Evolutionary conservation across 2,329 filamentous ascomycete genomes (phyloP).

Genomic region (Diaporthe longicolla): DNA sequence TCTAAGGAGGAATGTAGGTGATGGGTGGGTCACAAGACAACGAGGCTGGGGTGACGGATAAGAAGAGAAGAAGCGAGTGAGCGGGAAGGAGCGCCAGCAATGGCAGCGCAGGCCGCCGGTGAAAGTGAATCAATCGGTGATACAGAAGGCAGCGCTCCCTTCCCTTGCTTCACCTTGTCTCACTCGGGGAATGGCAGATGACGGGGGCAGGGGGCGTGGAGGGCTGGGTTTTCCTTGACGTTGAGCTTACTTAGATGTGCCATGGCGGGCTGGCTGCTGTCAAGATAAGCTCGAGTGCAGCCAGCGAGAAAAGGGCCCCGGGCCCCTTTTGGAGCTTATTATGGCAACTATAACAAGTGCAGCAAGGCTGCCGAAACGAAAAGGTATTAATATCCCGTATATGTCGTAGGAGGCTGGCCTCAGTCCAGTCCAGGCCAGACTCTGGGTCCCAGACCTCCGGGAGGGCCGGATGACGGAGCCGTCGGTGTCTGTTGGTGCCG

Average conservation of each 20-base stretch:
- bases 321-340: conserved; percentile 14
- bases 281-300: conserved; percentile 35
- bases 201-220: conserved; percentile 1
- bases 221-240: conserved; percentile 18
- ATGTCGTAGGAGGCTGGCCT: conserved; percentile 24
- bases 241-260: conserved; percentile 43
- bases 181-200: conserved; percentile 39
- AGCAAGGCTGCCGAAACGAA: conserved; percentile 5
- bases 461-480: conserved; percentile 32
- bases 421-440: conserved; percentile 26
- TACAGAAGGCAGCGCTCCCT: conserved; percentile 18
- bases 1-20: conserved; percentile 15
- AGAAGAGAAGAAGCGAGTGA: conserved; percentile 1
- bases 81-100: conserved; percentile 27
- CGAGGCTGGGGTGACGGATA: not conserved
- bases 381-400: conserved; percentile 24
- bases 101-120: conserved; percentile 1
- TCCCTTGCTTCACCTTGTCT: conserved; percentile 32
- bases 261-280: conserved; percentile 32
- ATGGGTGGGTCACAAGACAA: not conserved
- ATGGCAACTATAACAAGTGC: not conserved
- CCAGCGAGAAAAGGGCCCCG: not conserved
- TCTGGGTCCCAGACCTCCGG: conserved; percentile 33
- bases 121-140: not conserved
- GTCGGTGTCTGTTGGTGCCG: conserved; percentile 21